These are phyloP conservation scores for Sesbania bispinosa DNA, from an alignment of 306 rosid species.

Conservation along the genomic window DNA sequence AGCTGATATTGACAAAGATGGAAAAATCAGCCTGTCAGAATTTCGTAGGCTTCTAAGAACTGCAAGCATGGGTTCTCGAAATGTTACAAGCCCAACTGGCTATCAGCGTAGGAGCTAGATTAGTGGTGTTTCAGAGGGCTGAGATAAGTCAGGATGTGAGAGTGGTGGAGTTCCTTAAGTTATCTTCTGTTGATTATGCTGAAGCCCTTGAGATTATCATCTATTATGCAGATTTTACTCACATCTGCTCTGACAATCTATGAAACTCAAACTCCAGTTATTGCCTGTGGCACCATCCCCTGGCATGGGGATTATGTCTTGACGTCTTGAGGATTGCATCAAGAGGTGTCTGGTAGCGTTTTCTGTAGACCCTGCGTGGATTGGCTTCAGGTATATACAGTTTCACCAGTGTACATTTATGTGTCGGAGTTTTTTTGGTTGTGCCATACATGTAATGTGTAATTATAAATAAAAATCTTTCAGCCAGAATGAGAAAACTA, in stretches of 20 bases:
- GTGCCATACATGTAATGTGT: slow-evolving; percentile 33
- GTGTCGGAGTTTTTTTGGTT: slow-evolving; percentile 36
- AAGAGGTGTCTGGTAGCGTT: slow-evolving; percentile 25
- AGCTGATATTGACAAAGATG: slow-evolving; percentile 84
- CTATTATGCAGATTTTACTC: background rate
- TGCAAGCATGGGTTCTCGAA: slow-evolving; percentile 67
- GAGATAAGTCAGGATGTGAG: slow-evolving; percentile 1
- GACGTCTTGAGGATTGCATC: background rate
- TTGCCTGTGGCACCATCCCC: slow-evolving; percentile 4
- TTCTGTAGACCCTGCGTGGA: slow-evolving; percentile 26
- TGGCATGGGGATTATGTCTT: slow-evolving; percentile 17
- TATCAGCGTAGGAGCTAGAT: slow-evolving; percentile 37
- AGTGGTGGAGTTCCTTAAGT: slow-evolving; percentile 20
- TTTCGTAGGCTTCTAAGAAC: slow-evolving; percentile 76
- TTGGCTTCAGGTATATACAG: slow-evolving; percentile 33
- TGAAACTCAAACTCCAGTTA: slow-evolving; percentile 29
- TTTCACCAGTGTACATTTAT: slow-evolving; percentile 27
- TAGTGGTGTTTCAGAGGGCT: slow-evolving; percentile 16
- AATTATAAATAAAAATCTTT: slow-evolving; percentile 20
- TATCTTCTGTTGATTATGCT: slow-evolving; percentile 12
- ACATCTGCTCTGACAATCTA: slow-evolving; percentile 19
- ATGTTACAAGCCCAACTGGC: slow-evolving; percentile 27
- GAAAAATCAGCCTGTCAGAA: slow-evolving; percentile 73
- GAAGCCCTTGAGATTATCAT: slow-evolving; percentile 19
- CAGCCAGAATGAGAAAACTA: too few species aligned